These are phyloP conservation scores for Prunus yedoensis DNA, from an alignment of 331 rosid genomes.

Conservation along the genomic window DNA sequence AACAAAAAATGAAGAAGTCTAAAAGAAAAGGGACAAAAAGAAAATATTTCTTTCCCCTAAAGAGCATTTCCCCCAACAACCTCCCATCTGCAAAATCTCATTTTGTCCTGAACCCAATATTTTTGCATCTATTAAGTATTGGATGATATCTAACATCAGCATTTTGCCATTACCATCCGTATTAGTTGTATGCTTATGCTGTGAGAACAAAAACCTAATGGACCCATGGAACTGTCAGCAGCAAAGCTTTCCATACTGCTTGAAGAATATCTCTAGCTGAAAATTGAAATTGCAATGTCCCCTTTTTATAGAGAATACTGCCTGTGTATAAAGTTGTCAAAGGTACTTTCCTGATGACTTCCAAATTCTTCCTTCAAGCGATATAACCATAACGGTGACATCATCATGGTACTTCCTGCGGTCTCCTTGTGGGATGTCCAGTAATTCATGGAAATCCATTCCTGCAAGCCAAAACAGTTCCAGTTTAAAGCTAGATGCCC, in stretches of 20 bases:
- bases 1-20: constrained; percentile 25
- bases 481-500: neutral
- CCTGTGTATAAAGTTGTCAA: constrained; percentile 37
- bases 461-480: constrained; percentile 50
- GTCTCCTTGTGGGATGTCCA: constrained; percentile 95
- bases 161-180: constrained; percentile 40
- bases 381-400: constrained; percentile 89
- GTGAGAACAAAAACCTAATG: constrained; percentile 30
- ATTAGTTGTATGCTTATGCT: constrained; percentile 41
- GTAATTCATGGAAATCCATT: constrained; percentile 85
- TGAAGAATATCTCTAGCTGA: constrained; percentile 33
- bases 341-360: constrained; percentile 94
- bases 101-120: constrained; percentile 35
- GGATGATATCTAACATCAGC: constrained; percentile 37
- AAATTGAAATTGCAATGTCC: constrained; percentile 28
- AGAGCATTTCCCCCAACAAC: constrained; percentile 41
- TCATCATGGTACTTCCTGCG: constrained; percentile 94
- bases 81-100: constrained; percentile 39
- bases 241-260: constrained; percentile 43
- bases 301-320: constrained; percentile 30
- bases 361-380: constrained; percentile 99
- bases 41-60: constrained; percentile 24
- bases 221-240: constrained; percentile 62
- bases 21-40: constrained; percentile 24
- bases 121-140: constrained; percentile 39